Evolutionary conservation across 352 stramenopile species (phyloP), one percentile per base, ranked within the genome.

Genomic region (Phytophthora ohioensis): DNA sequence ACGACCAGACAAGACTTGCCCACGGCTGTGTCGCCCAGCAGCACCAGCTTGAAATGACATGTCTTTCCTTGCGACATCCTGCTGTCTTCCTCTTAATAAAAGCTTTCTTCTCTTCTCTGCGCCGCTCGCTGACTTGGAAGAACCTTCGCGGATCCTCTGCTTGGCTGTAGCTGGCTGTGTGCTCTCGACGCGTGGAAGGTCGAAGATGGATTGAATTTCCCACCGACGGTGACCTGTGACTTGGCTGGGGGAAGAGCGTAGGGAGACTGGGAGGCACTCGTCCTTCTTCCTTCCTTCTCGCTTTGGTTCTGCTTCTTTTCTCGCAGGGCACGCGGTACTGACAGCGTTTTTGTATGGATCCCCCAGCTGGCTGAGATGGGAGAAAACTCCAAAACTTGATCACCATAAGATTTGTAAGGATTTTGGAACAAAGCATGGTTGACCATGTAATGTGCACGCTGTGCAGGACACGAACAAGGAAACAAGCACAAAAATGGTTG

Each of bases 1-100:
- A 99, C 97, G 54, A 99, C 98, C 6, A 99, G 87, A 88, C 97
- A 99, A 4, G 98, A 99, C 78, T 99, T 99, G 52, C 98, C 98
- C 21, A 99, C 98, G 45, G 97, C 98, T 39, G 98, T 99, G 80
- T 99, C 98, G 52, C 98, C 98, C 4, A 99, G 90, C 53, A 99
- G 90, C 41, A 99, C 98, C 8, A 99, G 87, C 87, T 99, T 99
- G 79, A 99, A 99, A 87, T 99, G 98, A 64, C 87, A 95, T 48
- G 89, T 95, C 64, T 91, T 92, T 69, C 83, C 84, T 65, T 91
- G 83, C 53, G 89, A 84, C 89, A 96, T 96, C n/a, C n/a, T 80
- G 31, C 13, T 41, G 51, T 53, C 13, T 64, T 34, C 39, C 58
- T 35, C 38, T 65, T 65, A 39, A 21, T 63, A 49, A 56, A 54